Conservation (phyloP, 352 stramenopile genomes). For the Phytophthora fragariaefolia region DNA sequence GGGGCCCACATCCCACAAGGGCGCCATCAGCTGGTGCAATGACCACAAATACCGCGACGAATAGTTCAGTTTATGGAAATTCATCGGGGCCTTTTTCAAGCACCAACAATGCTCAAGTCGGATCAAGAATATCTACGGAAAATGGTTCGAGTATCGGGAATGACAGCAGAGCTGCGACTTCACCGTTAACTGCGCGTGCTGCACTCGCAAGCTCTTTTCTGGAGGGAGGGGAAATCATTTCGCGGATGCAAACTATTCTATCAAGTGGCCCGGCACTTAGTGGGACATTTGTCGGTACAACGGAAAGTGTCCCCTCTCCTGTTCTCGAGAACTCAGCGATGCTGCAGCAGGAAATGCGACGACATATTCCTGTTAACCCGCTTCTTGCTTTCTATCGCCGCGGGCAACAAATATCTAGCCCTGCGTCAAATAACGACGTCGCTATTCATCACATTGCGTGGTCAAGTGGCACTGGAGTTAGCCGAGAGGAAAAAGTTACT, state of each 20-base stretch:
- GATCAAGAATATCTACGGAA: background rate
- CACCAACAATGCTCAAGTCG: slow-evolving; percentile 1
- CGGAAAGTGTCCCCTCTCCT: slow-evolving; percentile 28
- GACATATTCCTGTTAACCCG: slow-evolving; percentile 52
- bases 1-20: slow-evolving; percentile 72
- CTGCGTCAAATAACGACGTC: slow-evolving; percentile 3
- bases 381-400: slow-evolving; percentile 53
- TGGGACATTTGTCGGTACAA: slow-evolving; percentile 28
- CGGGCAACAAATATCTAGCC: slow-evolving; percentile 11
- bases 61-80: slow-evolving; percentile 24
- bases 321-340: slow-evolving; percentile 60
- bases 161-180: slow-evolving; percentile 17
- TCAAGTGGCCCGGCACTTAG: slow-evolving; percentile 38
- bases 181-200: slow-evolving; percentile 34
- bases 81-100: slow-evolving; percentile 21
- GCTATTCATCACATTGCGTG: slow-evolving; percentile 60
- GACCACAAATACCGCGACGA: slow-evolving; percentile 7
- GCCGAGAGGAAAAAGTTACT: slow-evolving; percentile 56
- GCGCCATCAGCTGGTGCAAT: slow-evolving; percentile 6
- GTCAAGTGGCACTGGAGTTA: slow-evolving; percentile 51
- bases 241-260: slow-evolving; percentile 75
- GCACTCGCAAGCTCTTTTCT: slow-evolving; percentile 69
- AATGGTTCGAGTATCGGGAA: background rate
- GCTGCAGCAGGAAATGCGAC: slow-evolving; percentile 59
- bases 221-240: slow-evolving; percentile 69